phyloP scores from a whole-genome alignment of 1,139 yeast genomes.

The Yamadazyma atlantica region DNA sequence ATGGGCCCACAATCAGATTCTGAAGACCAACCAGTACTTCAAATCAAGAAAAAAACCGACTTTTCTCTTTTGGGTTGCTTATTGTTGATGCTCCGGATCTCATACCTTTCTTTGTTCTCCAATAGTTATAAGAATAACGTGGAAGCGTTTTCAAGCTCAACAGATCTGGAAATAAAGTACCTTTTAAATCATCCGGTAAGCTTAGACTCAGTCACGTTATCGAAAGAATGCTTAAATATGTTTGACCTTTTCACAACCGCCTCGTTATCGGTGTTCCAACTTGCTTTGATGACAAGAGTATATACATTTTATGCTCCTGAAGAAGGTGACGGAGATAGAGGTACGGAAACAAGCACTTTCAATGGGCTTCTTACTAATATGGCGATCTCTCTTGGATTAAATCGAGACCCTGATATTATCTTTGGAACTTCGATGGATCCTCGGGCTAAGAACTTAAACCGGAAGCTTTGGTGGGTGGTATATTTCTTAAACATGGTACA shows the following conservation, averaged over 20 bases:
- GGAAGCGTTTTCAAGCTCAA: slow-evolving; percentile 14
- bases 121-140: slow-evolving; percentile 26
- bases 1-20: slow-evolving; percentile 23
- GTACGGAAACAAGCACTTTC: slow-evolving; percentile 43
- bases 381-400: slow-evolving; percentile 46
- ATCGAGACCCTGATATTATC: slow-evolving; percentile 44
- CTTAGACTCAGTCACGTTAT: slow-evolving; percentile 32
- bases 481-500: slow-evolving; percentile 12
- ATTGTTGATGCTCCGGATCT: slow-evolving; percentile 26
- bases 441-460: slow-evolving; percentile 27
- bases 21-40: slow-evolving; percentile 15
- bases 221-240: slow-evolving; percentile 37
- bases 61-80: slow-evolving; percentile 34
- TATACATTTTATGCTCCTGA: slow-evolving; percentile 49
- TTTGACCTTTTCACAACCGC: slow-evolving; percentile 37
- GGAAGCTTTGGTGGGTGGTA: slow-evolving; percentile 37
- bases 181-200: slow-evolving; percentile 18
- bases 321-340: slow-evolving; percentile 50
- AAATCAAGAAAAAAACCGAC: slow-evolving; percentile 29
- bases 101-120: slow-evolving; percentile 29
- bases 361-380: slow-evolving; percentile 39
- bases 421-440: slow-evolving; percentile 21
- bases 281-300: slow-evolving; percentile 36
- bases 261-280: slow-evolving; percentile 50
- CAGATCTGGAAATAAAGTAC: slow-evolving; percentile 12